phyloP scores from a whole-genome alignment of 1,284 basidiomycete genomes.

The Wolfiporia cocos region DNA sequence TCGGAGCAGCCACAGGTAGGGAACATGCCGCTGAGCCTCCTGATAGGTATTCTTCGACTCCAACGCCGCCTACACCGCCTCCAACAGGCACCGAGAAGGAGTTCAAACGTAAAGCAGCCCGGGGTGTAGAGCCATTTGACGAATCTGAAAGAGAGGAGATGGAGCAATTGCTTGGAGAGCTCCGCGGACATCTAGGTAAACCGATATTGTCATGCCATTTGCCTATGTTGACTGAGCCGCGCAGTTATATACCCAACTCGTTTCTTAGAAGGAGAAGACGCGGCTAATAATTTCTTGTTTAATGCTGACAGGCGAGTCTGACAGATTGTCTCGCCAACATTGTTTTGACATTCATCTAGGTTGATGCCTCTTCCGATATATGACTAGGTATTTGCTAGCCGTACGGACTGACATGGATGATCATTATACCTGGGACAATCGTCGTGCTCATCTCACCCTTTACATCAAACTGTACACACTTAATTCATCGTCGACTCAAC shows the following conservation, averaged over 20 bases:
- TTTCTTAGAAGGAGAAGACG: slow-evolving; percentile 84
- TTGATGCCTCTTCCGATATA: slow-evolving; percentile 54
- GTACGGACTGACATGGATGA: too few relatives aligned
- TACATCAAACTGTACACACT: too few relatives aligned
- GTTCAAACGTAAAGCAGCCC: slow-evolving; percentile 30
- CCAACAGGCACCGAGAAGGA: slow-evolving; percentile 29
- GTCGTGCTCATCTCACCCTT: too few relatives aligned
- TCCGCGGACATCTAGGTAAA: slow-evolving; percentile 80
- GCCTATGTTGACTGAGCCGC: neutral
- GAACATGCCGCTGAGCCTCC: slow-evolving; percentile 13
- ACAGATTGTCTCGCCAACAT: neutral
- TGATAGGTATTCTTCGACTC: slow-evolving; percentile 9
- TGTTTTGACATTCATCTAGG: slow-evolving; percentile 17
- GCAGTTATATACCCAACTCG: slow-evolving; percentile 76
- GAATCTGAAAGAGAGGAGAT: slow-evolving; percentile 84
- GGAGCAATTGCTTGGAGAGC: slow-evolving; percentile 72
- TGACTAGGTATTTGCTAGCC: too few relatives aligned
- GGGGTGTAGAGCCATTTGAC: slow-evolving; percentile 66
- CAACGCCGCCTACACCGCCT: slow-evolving; percentile 11
- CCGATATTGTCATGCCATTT: neutral
- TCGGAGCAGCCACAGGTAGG: slow-evolving; percentile 13
- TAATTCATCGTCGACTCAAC: too few relatives aligned
- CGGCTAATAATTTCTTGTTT: slow-evolving; percentile 86
- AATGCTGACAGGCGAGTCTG: slow-evolving; percentile 69
- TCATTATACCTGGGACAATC: too few relatives aligned